A percentile compares a stretch with the other conserved stretches of the same genome.
phyloP scores from a whole-genome alignment of 768 basidiomycete genomes.

The Lactifluus pinguis region DNA sequence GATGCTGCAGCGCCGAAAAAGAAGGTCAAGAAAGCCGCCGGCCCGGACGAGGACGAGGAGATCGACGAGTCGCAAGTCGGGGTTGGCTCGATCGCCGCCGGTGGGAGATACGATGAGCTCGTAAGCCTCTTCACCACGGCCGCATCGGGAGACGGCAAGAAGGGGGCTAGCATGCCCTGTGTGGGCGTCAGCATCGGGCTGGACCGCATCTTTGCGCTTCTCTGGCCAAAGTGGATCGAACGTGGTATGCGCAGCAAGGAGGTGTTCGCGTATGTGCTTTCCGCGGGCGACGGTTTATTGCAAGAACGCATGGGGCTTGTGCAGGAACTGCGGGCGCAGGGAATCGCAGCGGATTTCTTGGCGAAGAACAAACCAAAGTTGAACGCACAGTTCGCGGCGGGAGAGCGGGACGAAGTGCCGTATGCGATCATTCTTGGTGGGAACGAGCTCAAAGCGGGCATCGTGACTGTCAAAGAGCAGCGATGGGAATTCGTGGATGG shows the following conservation, averaged over 20 bases:
- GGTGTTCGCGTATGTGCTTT: conserved; percentile 91
- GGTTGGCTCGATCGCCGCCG: conserved; percentile 98
- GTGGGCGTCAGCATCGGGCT: conserved; percentile 89
- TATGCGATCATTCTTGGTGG: conserved; percentile 89
- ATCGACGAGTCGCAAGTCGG: conserved; percentile 90
- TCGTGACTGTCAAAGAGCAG: conserved; percentile 90
- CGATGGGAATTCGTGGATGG: conserved; percentile 68
- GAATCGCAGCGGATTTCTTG: conserved; percentile 92
- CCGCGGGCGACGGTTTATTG: conserved; percentile 81
- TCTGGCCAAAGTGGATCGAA: conserved; percentile 82
- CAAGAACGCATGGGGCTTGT: conserved; percentile 77
- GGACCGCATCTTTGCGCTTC: conserved; percentile 84
- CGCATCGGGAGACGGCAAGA: conserved; percentile 68
- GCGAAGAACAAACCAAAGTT: conserved; percentile 91
- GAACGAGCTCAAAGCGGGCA: conserved; percentile 74
- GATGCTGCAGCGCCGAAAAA: conserved; percentile 31
- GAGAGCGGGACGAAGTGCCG: conserved; percentile 86
- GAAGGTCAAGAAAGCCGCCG: conserved; percentile 35
- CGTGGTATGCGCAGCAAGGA: conserved; percentile 76
- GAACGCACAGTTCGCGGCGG: conserved; percentile 76
- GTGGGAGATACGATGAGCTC: conserved; percentile 92
- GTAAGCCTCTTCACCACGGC: conserved; percentile 87
- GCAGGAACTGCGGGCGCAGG: conserved; percentile 71
- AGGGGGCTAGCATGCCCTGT: conserved; percentile 64
- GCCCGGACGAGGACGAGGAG: conserved; percentile 62